phyloP scores from a whole-genome alignment of 768 basidiomycete genomes.

The Inosperma sp. region DNA sequence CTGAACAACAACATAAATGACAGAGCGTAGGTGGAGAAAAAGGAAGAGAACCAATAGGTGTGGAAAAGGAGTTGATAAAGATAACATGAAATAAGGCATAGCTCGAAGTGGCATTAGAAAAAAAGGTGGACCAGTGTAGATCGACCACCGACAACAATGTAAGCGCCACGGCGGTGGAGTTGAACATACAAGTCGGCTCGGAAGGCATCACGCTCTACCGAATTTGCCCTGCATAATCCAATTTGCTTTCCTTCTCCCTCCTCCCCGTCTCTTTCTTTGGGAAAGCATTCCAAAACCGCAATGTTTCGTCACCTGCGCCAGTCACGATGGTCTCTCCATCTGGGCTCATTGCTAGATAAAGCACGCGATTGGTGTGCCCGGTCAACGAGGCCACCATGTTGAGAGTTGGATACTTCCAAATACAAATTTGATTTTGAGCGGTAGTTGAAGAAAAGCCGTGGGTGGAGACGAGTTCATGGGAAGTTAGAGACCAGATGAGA shows the following conservation, averaged over 20 bases:
- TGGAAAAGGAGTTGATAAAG: constrained; percentile 7
- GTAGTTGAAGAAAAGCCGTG: constrained; percentile 94
- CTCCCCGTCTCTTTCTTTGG: constrained; percentile 58
- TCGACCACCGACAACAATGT: too few relatives aligned
- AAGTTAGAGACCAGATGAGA: constrained; percentile 92
- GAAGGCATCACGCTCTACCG: constrained; percentile 30
- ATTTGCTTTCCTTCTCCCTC: constrained; percentile 38
- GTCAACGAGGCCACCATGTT: constrained; percentile 93
- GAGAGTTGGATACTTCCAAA: constrained; percentile 91
- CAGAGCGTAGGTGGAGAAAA: background rate
- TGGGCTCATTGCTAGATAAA: constrained; percentile 96
- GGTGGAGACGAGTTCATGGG: constrained; percentile 96
- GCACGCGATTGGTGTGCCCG: constrained; percentile 91
- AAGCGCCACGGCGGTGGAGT: too few relatives aligned
- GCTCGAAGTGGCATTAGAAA: background rate
- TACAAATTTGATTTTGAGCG: constrained; percentile 93
- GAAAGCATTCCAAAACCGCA: constrained; percentile 97
- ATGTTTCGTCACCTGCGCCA: constrained; percentile 95
- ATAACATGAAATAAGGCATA: constrained; percentile 6
- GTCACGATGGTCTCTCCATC: constrained; percentile 98
- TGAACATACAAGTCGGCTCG: background rate
- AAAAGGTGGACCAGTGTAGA: background rate
- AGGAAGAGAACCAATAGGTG: background rate
- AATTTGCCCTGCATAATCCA: constrained; percentile 53
- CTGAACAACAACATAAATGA: background rate